These are phyloP conservation scores for Penicillium fimorum DNA, from an alignment of 495 filamentous ascomycete species.

Conservation along the genomic window DNA sequence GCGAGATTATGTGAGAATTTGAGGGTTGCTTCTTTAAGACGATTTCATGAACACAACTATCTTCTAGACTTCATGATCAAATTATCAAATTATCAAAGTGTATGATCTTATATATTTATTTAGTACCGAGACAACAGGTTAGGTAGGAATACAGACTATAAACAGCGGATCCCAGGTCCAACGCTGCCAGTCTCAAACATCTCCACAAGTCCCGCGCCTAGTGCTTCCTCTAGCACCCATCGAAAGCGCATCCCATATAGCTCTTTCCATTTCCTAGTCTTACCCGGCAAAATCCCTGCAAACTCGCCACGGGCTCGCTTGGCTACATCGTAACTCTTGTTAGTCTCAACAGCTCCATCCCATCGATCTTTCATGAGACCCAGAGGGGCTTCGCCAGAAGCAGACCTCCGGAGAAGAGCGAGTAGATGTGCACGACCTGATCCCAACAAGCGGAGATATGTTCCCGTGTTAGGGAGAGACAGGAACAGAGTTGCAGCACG, in stretches of 20 bases:
- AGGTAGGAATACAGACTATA: constrained; percentile 30
- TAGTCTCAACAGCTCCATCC: constrained; percentile 69
- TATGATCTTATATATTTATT: neutral
- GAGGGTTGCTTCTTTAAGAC: neutral
- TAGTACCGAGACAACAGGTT: neutral
- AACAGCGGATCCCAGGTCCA: constrained; percentile 64
- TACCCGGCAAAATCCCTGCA: constrained; percentile 65
- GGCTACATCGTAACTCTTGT: constrained; percentile 54
- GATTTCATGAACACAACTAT: neutral
- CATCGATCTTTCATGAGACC: constrained; percentile 69
- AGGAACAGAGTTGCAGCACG: constrained; percentile 52
- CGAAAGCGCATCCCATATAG: constrained; percentile 74
- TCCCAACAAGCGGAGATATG: constrained; percentile 69
- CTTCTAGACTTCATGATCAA: neutral
- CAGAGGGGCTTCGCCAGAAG: constrained; percentile 63
- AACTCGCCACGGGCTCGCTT: constrained; percentile 69
- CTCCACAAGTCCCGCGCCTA: constrained; percentile 77
- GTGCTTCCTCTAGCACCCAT: constrained; percentile 75
- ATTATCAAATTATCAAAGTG: neutral
- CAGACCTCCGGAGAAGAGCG: constrained; percentile 61
- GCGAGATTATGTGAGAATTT: neutral
- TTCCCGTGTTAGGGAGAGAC: constrained; percentile 70
- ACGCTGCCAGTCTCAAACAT: constrained; percentile 83
- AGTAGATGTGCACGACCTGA: constrained; percentile 65
- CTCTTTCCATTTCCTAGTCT: constrained; percentile 77